Conservation (phyloP, 2,329 filamentous ascomycete genomes). For the Pseudonectria buxi region DNA sequence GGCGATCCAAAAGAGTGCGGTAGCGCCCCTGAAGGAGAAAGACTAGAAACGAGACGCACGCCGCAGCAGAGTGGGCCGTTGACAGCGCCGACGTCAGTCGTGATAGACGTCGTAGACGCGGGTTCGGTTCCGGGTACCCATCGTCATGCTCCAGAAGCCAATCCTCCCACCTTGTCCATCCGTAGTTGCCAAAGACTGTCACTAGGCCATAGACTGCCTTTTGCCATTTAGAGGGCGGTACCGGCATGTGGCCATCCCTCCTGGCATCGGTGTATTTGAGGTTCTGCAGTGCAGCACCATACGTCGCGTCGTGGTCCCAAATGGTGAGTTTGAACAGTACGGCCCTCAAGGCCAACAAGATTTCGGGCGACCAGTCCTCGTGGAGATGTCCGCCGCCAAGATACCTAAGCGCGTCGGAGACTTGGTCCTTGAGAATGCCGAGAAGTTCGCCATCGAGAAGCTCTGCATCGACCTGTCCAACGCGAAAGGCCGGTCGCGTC, state of each 20-base stretch:
- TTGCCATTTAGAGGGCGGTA: conserved; percentile 71
- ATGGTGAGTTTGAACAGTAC: conserved; percentile 90
- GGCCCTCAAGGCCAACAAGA: conserved; percentile 67
- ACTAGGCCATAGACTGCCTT: conserved; percentile 78
- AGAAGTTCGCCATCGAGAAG: conserved; percentile 90
- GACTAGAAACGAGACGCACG: conserved; percentile 78
- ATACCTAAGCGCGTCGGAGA: conserved; percentile 82
- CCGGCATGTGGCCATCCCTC: conserved; percentile 52
- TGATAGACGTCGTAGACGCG: conserved; percentile 50
- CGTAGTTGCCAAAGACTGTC: conserved; percentile 82
- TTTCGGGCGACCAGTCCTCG: conserved; percentile 84
- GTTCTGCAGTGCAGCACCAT: conserved; percentile 88
- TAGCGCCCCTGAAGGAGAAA: conserved; percentile 90
- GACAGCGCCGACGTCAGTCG: conserved; percentile 62
- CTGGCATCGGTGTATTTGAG: conserved; percentile 84
- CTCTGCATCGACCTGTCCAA: conserved; percentile 94
- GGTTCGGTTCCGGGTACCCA: conserved; percentile 58
- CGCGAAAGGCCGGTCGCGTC: conserved; percentile 78
- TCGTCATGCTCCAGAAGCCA: conserved; percentile 74
- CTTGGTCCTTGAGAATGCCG: conserved; percentile 76
- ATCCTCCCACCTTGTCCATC: conserved; percentile 87
- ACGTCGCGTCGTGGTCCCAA: conserved; percentile 94
- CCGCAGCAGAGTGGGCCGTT: conserved; percentile 72
- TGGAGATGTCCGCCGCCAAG: conserved; percentile 67
- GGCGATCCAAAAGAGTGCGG: conserved; percentile 78